Conservation (phyloP, 371 early-diverging fungal genomes). For the Conidiobolus incongruus region DNA sequence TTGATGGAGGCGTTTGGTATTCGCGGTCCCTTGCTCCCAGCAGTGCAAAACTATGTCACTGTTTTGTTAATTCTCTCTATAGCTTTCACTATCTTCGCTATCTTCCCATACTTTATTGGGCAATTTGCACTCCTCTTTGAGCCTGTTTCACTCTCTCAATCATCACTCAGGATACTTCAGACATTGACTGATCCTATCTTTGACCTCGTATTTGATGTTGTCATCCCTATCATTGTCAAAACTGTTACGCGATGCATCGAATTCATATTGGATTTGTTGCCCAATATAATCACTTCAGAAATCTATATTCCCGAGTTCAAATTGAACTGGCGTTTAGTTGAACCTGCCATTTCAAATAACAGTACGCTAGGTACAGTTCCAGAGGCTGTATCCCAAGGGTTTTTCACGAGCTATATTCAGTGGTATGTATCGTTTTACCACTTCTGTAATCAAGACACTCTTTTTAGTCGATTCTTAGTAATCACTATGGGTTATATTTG, state of each 20-base stretch:
- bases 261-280: too few species aligned
- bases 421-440: too few species aligned
- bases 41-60: conserved; percentile 52
- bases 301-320: too few species aligned
- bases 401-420: too few species aligned
- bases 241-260: too few species aligned
- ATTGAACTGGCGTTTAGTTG: too few species aligned
- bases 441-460: too few species aligned
- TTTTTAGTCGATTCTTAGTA: not conserved
- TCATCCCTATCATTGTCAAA: too few species aligned
- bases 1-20: conserved; percentile 76
- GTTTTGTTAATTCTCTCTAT: conserved; percentile 44
- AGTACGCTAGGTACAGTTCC: too few species aligned
- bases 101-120: conserved; percentile 50
- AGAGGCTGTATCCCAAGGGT: too few species aligned
- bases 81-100: conserved; percentile 42
- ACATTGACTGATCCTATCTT: conserved; percentile 24
- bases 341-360: too few species aligned
- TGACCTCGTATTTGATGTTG: conserved; percentile 23
- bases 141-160: conserved; percentile 17
- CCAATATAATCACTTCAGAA: too few species aligned
- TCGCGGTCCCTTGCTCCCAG: conserved; percentile 48
- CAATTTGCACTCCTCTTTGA: conserved; percentile 23
- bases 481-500: not conserved
- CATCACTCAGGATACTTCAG: conserved; percentile 17